Percentiles rank a stretch among this genome's conserved stretches.
Conservation (phyloP, 257 asterid species). For the Gynochthodes officinalis region DNA sequence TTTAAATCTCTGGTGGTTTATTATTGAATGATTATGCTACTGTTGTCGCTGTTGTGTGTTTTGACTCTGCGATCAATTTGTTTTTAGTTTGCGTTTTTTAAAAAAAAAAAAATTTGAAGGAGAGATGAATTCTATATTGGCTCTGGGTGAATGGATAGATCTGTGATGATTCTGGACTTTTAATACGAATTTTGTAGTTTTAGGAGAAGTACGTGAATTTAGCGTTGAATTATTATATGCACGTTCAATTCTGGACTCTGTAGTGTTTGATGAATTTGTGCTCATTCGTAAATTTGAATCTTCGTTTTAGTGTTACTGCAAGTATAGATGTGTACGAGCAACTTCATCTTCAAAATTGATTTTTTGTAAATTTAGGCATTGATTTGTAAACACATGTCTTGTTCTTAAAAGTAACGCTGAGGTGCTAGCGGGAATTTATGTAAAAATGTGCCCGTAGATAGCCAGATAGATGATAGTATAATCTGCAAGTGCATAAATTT, state of each 20-base stretch:
- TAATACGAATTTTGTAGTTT: not conserved
- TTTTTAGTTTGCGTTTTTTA: not conserved
- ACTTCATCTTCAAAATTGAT: not conserved
- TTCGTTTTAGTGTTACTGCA: not conserved
- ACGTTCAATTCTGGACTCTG: not conserved
- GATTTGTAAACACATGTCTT: not conserved
- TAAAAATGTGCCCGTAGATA: not conserved
- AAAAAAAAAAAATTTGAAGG: too few species aligned
- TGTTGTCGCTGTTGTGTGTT: not conserved
- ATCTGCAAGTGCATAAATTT: not conserved
- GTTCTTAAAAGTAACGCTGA: not conserved
- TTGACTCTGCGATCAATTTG: not conserved
- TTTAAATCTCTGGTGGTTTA: conserved; percentile 7
- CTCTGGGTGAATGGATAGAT: conserved; percentile 20
- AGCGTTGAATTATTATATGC: not conserved
- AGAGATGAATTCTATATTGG: not conserved
- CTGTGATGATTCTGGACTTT: not conserved
- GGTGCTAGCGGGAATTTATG: not conserved
- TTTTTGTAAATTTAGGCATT: not conserved
- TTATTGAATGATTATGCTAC: not conserved
- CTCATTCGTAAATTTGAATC: not conserved
- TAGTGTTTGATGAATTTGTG: not conserved
- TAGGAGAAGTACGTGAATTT: not conserved
- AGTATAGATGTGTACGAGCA: not conserved
- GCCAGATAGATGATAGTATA: not conserved